A percentile compares a stretch with the other conserved stretches of the same genome.
Conservation (phyloP, 2,329 filamentous ascomycete species). For the Talaromyces sp. region DNA sequence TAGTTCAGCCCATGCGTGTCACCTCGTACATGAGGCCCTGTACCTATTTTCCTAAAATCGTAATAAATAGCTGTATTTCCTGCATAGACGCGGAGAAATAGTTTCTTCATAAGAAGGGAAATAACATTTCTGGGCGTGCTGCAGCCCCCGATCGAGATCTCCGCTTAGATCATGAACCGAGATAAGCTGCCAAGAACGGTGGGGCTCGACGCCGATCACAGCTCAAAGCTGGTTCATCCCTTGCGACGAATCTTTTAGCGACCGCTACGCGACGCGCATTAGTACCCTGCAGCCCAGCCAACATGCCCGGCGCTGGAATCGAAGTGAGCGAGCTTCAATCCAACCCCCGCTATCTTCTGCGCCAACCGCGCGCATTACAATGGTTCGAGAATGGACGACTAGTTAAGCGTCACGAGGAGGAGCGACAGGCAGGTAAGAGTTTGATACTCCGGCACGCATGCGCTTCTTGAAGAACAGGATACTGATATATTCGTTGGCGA, state of each 20-base stretch:
- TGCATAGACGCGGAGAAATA: too few species aligned
- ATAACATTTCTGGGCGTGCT: too few species aligned
- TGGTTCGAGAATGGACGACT: slow-evolving; percentile 51
- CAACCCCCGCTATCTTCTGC: slow-evolving; percentile 32
- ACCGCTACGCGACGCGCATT: not conserved
- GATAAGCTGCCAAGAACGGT: slow-evolving; percentile 9
- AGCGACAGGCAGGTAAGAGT: slow-evolving; percentile 43
- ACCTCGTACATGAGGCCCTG: too few species aligned
- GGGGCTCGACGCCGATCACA: slow-evolving; percentile 5
- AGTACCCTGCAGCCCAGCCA: not conserved
- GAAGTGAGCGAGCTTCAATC: slow-evolving; percentile 13
- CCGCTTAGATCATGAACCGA: not conserved
- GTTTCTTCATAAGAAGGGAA: too few species aligned
- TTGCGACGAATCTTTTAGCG: not conserved
- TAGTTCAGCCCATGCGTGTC: too few species aligned
- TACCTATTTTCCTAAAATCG: too few species aligned
- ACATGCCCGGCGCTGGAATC: slow-evolving; percentile 8
- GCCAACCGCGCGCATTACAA: slow-evolving; percentile 44
- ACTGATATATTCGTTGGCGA: not conserved
- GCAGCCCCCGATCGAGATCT: too few species aligned
- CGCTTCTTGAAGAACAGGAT: not conserved
- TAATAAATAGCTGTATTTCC: too few species aligned
- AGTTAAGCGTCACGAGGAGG: slow-evolving; percentile 47
- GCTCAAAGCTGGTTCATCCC: not conserved
- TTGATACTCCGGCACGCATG: not conserved